Conservation (phyloP, 768 basidiomycete genomes). For the Lepiota brunneoincarnata region DNA sequence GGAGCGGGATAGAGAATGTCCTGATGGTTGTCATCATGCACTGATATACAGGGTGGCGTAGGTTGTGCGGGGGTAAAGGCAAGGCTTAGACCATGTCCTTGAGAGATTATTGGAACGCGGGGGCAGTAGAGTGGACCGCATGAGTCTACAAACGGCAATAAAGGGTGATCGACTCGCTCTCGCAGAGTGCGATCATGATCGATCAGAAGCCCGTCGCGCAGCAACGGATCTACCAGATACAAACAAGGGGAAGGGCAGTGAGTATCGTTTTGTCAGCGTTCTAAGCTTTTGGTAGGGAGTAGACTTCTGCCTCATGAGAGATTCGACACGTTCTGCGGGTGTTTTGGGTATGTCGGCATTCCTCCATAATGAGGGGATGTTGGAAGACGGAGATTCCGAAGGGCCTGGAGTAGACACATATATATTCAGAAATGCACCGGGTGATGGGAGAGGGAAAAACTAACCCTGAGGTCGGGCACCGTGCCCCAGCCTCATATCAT, state of each 20-base stretch:
- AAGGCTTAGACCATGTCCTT: too few species aligned
- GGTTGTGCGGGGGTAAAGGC: too few species aligned
- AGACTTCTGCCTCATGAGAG: slow-evolving; percentile 24
- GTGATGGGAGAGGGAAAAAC: neutral
- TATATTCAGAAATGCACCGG: neutral
- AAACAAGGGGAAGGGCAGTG: slow-evolving; percentile 42
- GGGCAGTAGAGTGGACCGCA: too few species aligned
- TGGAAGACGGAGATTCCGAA: neutral
- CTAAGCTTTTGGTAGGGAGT: slow-evolving; percentile 38
- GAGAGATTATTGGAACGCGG: too few species aligned
- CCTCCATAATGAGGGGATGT: slow-evolving; percentile 51
- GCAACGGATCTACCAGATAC: slow-evolving; percentile 17
- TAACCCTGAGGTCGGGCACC: neutral
- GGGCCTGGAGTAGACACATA: neutral
- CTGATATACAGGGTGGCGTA: neutral
- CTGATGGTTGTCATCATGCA: neutral
- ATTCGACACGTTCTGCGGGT: slow-evolving; percentile 29
- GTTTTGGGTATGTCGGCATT: slow-evolving; percentile 38
- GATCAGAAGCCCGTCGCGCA: slow-evolving; percentile 2
- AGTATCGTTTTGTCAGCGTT: slow-evolving; percentile 48
- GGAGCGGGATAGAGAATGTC: neutral
- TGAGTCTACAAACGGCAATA: too few species aligned
- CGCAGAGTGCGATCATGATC: neutral
- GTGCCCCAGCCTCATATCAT: slow-evolving; percentile 5
- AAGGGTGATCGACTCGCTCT: too few species aligned